These are phyloP conservation scores for Cordia subcordata DNA, from an alignment of 257 asterid species.

Conservation along the genomic window DNA sequence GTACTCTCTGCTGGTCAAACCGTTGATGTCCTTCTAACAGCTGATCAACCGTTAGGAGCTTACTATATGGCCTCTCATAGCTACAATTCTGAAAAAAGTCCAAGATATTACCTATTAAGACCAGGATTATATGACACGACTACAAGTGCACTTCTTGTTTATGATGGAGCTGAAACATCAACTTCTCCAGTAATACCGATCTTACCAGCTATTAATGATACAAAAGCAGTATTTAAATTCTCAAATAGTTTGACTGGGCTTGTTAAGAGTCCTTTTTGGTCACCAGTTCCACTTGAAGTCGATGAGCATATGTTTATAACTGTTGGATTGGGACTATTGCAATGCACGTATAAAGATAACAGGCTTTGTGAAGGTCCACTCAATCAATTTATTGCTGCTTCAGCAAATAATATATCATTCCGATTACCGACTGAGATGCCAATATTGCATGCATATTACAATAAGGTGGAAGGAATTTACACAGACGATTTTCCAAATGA, in stretches of 20 bases:
- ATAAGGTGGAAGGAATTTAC: constrained; percentile 6
- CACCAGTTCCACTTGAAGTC: neutral
- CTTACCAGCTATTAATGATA: neutral
- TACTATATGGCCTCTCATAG: neutral
- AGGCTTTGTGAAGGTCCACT: neutral
- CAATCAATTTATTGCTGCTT: neutral
- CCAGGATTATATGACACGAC: neutral
- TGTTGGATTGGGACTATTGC: neutral
- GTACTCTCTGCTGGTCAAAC: neutral
- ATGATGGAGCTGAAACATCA: neutral
- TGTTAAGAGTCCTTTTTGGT: constrained; percentile 1
- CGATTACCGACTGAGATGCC: neutral
- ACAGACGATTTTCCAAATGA: constrained; percentile 2
- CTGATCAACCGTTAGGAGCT: neutral
- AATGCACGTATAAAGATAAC: neutral
- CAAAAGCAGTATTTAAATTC: neutral
- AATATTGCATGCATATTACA: constrained; percentile 2
- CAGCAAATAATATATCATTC: constrained; percentile 1
- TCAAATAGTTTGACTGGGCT: constrained; percentile 2
- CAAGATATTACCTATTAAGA: no score
- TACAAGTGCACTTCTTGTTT: neutral
- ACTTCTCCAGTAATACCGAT: neutral
- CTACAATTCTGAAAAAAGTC: neutral
- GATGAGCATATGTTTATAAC: constrained; percentile 8
- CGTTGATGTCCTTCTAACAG: neutral